Conservation (phyloP, 2,329 filamentous ascomycete species). For the Knufia petricola region DNA sequence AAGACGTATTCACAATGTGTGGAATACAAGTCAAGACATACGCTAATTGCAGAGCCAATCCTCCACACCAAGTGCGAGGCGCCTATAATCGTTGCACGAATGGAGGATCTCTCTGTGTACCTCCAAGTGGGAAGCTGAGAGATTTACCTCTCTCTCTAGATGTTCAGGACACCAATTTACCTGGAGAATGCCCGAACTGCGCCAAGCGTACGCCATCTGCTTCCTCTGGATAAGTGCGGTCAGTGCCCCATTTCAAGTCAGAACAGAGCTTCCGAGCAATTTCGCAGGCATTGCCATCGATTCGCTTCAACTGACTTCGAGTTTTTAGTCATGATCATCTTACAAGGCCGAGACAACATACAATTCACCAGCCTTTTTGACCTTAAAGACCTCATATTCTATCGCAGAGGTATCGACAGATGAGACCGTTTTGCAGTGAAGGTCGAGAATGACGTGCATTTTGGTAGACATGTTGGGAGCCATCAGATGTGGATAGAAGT, state of each 20-base stretch:
- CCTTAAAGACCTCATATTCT: constrained; percentile 10
- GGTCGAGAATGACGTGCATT: constrained; percentile 13
- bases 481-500: constrained; percentile 13
- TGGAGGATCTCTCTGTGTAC: neutral
- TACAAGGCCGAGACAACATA: neutral
- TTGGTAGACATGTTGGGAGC: constrained; percentile 10
- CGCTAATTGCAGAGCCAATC: neutral
- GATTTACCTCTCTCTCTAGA: neutral
- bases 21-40: neutral
- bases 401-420: constrained; percentile 7
- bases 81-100: neutral
- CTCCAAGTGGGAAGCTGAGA: neutral
- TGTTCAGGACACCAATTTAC: constrained; percentile 3
- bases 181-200: constrained; percentile 1
- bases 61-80: neutral
- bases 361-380: constrained; percentile 10
- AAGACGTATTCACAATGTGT: too few species aligned
- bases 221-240: constrained; percentile 3
- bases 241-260: constrained; percentile 1
- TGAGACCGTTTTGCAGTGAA: constrained; percentile 8
- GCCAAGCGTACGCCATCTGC: neutral
- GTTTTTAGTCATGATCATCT: neutral
- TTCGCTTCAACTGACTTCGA: neutral
- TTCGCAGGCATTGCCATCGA: neutral
- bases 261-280: neutral